Conservation (phyloP, 768 basidiomycete species). For the Chalciporus sphaerocephalus region DNA sequence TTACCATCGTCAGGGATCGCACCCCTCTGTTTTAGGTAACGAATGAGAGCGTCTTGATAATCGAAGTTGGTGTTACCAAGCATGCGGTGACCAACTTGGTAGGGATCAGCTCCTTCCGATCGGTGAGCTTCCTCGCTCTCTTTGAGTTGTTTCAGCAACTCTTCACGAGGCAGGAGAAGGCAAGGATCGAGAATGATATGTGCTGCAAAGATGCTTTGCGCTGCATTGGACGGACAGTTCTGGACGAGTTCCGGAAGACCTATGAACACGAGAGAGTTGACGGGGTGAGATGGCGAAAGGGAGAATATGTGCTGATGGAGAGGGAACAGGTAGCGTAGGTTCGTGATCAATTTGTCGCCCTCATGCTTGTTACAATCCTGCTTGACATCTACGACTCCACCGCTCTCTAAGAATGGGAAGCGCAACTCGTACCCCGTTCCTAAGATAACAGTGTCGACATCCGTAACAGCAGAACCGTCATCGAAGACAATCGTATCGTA, state of each 20-base stretch:
- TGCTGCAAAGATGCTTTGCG: constrained; percentile 44
- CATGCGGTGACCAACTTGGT: constrained; percentile 43
- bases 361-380: constrained; percentile 2
- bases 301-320: constrained; percentile 49
- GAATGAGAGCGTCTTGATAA: constrained; percentile 36
- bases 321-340: constrained; percentile 48
- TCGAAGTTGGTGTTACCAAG: constrained; percentile 30
- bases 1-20: constrained; percentile 39
- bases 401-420: constrained; percentile 43
- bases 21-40: constrained; percentile 9
- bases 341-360: constrained; percentile 35
- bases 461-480: constrained; percentile 36
- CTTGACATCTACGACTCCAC: constrained; percentile 16
- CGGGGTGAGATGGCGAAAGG: constrained; percentile 39
- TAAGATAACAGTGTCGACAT: constrained; percentile 44
- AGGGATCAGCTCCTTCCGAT: constrained; percentile 42
- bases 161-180: constrained; percentile 37
- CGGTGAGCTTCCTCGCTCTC: constrained; percentile 38
- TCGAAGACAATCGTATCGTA: constrained; percentile 38
- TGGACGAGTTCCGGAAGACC: constrained; percentile 46
- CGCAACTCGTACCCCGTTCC: constrained; percentile 50
- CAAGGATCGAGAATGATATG: constrained; percentile 41
- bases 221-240: constrained; percentile 45
- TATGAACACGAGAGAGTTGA: constrained; percentile 50
- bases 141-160: constrained; percentile 39